These are phyloP conservation scores for Talaromyces sp. DNA, from an alignment of 2,329 filamentous ascomycete genomes.

Conservation along the genomic window DNA sequence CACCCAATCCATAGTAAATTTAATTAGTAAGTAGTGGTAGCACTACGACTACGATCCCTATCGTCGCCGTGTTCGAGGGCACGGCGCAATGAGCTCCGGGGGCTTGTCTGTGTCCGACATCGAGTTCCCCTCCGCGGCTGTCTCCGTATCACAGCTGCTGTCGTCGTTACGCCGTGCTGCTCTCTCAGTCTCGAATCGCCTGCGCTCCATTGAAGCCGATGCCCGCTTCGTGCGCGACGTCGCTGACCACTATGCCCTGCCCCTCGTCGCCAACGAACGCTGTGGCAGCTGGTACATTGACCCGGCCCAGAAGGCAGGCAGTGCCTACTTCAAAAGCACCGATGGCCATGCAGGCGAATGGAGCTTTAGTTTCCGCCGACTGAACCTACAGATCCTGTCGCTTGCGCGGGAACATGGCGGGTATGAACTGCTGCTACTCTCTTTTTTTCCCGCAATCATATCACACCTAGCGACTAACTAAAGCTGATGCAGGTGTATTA, in stretches of 20 bases:
- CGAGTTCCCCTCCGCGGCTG: conserved; percentile 51
- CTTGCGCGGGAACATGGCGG: conserved; percentile 63
- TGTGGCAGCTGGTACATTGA: conserved; percentile 94
- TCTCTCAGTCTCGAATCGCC: conserved; percentile 73
- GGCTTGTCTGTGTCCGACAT: conserved; percentile 35
- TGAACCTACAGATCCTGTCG: conserved; percentile 77
- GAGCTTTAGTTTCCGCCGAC: conserved; percentile 76
- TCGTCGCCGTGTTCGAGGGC: neutral
- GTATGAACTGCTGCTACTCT: conserved; percentile 35
- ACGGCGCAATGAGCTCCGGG: conserved; percentile 11
- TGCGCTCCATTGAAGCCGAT: conserved; percentile 72
- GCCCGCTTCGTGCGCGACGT: conserved; percentile 66
- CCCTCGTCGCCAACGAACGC: conserved; percentile 85
- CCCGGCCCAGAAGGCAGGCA: conserved; percentile 59
- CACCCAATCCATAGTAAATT: neutral
- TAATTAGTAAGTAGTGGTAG: neutral
- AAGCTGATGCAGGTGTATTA: conserved; percentile 48
- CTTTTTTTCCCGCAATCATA: neutral
- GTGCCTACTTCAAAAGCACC: conserved; percentile 95
- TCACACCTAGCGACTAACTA: neutral
- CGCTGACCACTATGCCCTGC: conserved; percentile 47
- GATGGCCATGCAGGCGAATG: conserved; percentile 90
- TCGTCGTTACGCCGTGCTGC: conserved; percentile 69
- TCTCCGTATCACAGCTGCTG: conserved; percentile 65
- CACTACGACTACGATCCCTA: neutral